Percentiles rank a stretch among this genome's conserved stretches.
phyloP scores from a whole-genome alignment of 306 rosid species.

The Prunus dulcis region DNA sequence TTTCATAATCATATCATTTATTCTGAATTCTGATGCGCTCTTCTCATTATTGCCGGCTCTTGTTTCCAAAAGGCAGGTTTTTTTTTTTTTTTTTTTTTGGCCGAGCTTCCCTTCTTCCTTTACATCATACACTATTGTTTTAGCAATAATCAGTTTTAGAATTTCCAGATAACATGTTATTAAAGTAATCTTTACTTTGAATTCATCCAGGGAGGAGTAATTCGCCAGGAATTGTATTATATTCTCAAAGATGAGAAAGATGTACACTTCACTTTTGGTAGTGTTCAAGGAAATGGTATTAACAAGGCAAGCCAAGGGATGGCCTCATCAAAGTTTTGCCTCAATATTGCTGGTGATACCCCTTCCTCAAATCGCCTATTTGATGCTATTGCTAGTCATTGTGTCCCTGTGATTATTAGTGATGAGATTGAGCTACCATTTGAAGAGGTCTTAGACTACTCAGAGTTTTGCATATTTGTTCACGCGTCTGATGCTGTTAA shows the following conservation, averaged over 20 bases:
- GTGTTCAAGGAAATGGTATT: constrained; percentile 58
- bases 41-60: not conserved
- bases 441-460: constrained; percentile 82
- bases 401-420: constrained; percentile 86
- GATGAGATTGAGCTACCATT: constrained; percentile 86
- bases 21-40: not conserved
- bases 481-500: constrained; percentile 51
- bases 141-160: not conserved
- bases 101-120: not conserved
- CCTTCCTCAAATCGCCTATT: constrained; percentile 91
- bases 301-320: constrained; percentile 71
- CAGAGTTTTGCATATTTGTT: constrained; percentile 67
- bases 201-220: constrained; percentile 67
- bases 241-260: constrained; percentile 86
- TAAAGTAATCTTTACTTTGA: not conserved
- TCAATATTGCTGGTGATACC: constrained; percentile 86
- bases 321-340: constrained; percentile 82
- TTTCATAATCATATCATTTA: not conserved
- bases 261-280: constrained; percentile 74
- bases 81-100: not conserved
- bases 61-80: not conserved
- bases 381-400: constrained; percentile 85
- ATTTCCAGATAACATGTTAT: constrained; percentile 1
- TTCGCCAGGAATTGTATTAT: constrained; percentile 86
- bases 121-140: not conserved